phyloP scores from a whole-genome alignment of 2,329 filamentous ascomycete species.

The Colletotrichum noveboracense region DNA sequence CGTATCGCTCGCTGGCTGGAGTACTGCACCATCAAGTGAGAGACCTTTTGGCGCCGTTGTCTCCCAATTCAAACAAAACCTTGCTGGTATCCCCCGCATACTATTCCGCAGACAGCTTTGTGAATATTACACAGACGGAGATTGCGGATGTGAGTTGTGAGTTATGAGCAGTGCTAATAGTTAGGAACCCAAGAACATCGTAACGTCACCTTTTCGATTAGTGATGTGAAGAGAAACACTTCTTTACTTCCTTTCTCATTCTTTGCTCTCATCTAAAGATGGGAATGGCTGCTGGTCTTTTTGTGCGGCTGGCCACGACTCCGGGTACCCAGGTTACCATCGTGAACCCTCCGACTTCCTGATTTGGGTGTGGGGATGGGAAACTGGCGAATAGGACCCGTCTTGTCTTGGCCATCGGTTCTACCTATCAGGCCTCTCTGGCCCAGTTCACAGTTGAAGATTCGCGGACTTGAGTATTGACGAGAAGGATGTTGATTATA shows the following conservation, averaged over 20 bases:
- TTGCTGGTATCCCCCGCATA: background rate
- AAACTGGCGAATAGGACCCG: background rate
- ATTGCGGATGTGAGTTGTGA: background rate
- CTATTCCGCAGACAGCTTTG: background rate
- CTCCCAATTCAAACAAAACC: rapidly evolving
- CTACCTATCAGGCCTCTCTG: background rate
- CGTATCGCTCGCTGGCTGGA: background rate
- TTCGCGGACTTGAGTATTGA: background rate
- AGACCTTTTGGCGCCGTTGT: rapidly evolving
- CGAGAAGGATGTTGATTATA: background rate
- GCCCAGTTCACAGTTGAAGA: background rate
- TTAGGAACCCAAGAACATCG: background rate
- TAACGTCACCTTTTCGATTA: background rate
- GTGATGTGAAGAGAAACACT: background rate
- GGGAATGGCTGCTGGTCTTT: background rate
- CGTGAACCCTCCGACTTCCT: background rate
- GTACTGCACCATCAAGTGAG: background rate
- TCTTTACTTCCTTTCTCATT: background rate
- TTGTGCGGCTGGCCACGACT: background rate
- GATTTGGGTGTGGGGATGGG: background rate
- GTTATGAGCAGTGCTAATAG: background rate
- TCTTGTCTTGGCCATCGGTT: background rate
- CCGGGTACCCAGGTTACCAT: background rate
- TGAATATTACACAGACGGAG: background rate
- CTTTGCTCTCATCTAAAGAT: background rate